These are phyloP conservation scores for Colletotrichum lupini DNA, from an alignment of 2,329 filamentous ascomycete species.

Conservation along the genomic window DNA sequence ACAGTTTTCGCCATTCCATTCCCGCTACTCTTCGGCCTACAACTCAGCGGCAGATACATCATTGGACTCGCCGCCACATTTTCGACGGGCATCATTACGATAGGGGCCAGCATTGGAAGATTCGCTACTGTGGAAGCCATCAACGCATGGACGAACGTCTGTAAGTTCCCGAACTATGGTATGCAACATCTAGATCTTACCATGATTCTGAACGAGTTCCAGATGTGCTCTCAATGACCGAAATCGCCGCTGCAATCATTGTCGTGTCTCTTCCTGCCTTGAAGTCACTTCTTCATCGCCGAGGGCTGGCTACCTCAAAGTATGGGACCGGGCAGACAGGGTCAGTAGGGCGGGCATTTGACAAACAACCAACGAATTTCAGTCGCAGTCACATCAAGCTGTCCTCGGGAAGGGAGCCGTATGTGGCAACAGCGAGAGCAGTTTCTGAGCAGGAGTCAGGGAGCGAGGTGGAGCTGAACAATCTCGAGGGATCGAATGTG, in stretches of 20 bases:
- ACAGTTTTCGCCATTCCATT: constrained; percentile 39
- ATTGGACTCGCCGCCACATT: constrained; percentile 37
- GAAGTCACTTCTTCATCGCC: constrained; percentile 37
- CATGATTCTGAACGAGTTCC: background rate
- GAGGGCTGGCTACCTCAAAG: constrained; percentile 26
- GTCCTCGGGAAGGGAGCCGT: constrained; percentile 37
- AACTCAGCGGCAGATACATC: constrained; percentile 38
- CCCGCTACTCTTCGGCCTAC: constrained; percentile 36
- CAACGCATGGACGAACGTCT: constrained; percentile 38
- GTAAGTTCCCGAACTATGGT: constrained; percentile 17
- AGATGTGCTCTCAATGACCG: constrained; percentile 39
- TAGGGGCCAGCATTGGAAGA: constrained; percentile 38
- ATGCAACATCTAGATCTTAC: no score
- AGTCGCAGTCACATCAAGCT: constrained; percentile 36
- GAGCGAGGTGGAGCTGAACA: constrained; percentile 38
- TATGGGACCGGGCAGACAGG: constrained; percentile 21
- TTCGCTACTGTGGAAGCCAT: constrained; percentile 38
- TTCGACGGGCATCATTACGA: constrained; percentile 37
- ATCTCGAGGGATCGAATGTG: constrained; percentile 27
- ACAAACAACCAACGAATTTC: constrained; percentile 19
- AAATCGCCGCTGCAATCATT: constrained; percentile 38
- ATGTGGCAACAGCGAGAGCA: constrained; percentile 26
- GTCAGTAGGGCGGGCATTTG: constrained; percentile 18
- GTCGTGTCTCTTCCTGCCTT: constrained; percentile 38
- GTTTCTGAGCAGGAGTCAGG: constrained; percentile 34